These are phyloP conservation scores for Microsporum canis DNA, from an alignment of 2,329 filamentous ascomycete genomes.

Conservation along the genomic window DNA sequence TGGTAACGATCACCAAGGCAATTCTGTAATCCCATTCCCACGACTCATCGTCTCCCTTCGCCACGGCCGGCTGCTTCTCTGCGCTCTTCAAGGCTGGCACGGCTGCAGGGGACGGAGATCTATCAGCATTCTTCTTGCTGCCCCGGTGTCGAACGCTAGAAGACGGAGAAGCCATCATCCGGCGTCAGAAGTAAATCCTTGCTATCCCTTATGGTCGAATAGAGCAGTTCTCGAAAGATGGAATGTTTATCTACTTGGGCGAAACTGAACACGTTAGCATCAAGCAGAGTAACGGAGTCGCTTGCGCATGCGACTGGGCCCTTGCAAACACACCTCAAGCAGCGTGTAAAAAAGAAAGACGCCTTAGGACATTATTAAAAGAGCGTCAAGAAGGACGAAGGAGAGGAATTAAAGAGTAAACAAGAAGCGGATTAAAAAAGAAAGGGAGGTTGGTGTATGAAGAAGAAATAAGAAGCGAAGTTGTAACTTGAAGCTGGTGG, in stretches of 20 bases:
- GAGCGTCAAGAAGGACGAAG: constrained; percentile 13
- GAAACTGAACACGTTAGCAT: constrained; percentile 4
- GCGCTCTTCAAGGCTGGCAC: not conserved
- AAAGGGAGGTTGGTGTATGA: not conserved
- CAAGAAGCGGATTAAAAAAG: not conserved
- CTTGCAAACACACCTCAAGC: not conserved
- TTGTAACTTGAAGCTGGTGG: not conserved
- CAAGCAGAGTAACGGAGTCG: not conserved
- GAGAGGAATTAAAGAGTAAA: not conserved
- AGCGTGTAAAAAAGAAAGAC: not conserved
- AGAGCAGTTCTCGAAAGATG: not conserved
- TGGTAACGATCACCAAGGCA: constrained; percentile 63
- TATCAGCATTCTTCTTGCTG: constrained; percentile 27
- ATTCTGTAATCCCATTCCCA: constrained; percentile 71
- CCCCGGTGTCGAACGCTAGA: constrained; percentile 34
- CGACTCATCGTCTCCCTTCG: constrained; percentile 8
- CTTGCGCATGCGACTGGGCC: not conserved
- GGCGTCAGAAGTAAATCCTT: not conserved
- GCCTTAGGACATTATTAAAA: constrained; percentile 14
- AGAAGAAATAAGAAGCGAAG: not conserved
- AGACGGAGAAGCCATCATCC: constrained; percentile 11
- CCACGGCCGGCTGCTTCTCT: constrained; percentile 7
- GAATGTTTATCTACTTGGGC: not conserved
- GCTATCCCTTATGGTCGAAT: not conserved
- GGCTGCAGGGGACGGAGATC: constrained; percentile 16